Percentiles rank a stretch among this genome's conserved stretches.
These are phyloP conservation scores for Paratrypanosoma confusum DNA, from an alignment of 208 protist genomes.

Conservation along the genomic window DNA sequence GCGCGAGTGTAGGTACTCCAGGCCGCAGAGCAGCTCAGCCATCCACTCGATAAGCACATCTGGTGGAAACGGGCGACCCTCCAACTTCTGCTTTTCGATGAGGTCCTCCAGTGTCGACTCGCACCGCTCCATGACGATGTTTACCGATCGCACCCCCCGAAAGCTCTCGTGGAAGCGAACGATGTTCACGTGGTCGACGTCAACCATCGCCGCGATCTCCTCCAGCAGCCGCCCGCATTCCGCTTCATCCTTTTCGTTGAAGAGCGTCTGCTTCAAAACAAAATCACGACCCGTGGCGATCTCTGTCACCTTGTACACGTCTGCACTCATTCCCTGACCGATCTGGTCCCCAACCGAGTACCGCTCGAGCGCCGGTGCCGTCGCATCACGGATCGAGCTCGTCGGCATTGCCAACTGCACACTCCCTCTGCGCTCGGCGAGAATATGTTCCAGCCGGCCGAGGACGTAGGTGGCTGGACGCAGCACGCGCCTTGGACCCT, in stretches of 20 bases:
- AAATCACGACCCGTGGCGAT: conserved; percentile 37
- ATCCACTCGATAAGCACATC: conserved; percentile 81
- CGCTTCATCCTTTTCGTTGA: conserved; percentile 58
- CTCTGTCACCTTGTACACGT: conserved; percentile 60
- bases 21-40: conserved; percentile 72
- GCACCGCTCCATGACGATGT: conserved; percentile 89
- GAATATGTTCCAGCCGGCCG: too few relatives aligned
- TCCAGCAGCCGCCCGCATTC: conserved; percentile 52
- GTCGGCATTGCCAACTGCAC: too few relatives aligned
- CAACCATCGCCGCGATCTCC: conserved; percentile 85
- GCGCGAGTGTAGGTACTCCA: conserved; percentile 81
- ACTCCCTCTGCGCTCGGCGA: too few relatives aligned
- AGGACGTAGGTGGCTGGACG: too few relatives aligned
- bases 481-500: too few relatives aligned
- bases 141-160: conserved; percentile 41
- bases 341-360: conserved; percentile 62
- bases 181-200: conserved; percentile 82
- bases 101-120: conserved; percentile 76
- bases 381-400: conserved; percentile 20
- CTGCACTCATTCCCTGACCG: conserved; percentile 49
- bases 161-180: conserved; percentile 85
- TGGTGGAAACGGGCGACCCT: conserved; percentile 49
- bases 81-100: conserved; percentile 63
- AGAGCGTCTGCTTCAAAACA: conserved; percentile 78
- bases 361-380: conserved; percentile 25